Base-by-base conservation (phyloP, 805 yeast species). In the Yarrowia sp. region DNA sequence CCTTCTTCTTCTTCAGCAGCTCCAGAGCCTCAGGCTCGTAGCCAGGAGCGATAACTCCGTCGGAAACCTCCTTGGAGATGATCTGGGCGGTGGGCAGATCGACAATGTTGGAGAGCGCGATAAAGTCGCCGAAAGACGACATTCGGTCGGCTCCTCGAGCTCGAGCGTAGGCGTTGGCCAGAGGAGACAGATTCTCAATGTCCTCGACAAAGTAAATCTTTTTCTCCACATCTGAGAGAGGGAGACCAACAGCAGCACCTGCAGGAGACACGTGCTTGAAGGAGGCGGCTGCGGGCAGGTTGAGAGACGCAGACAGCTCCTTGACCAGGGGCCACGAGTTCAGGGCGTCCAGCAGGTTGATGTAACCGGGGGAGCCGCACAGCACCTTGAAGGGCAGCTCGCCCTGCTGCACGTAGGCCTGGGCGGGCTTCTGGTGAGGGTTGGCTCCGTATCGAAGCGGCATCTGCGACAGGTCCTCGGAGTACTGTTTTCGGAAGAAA, bases 91-190 rank as follows among this genome's bases (percentile, higher is more conserved):
- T 95, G 76, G 97, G 92, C 67, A 90, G 83, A 79, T 95, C 99
- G 73, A 95, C 99, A 80, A 90, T 91, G 84, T 94, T 94, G 70
- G 98, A 92, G 72, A 95, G 84, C 56, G 99, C 99, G 76, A 95
- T 95, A 85, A 92, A 95, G 81, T 95, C 99, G 78, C 99, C 99
- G 78, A 95, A 95, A 14, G 97, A 91, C 7, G 98, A 93, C 99
- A 95, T 95, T 86, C 99, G 89, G 82, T 95, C 99, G 73, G 99
- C 99, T 80, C 99, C 99, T 81, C 99, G 91, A 68, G 99, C 99
- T 82, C 98, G 91, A 44, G 99, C 99, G 76, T 95, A 95, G 69
- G 99, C 99, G 77, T 90, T 90, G 71, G 99, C 99, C 77, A 95
- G 85, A 68, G 99, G 98, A 13, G 98, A 91, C 78, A 95, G 83